These are phyloP conservation scores for Cenchrus purpureus DNA, from an alignment of 176 grass and related monocot species.

Conservation along the genomic window DNA sequence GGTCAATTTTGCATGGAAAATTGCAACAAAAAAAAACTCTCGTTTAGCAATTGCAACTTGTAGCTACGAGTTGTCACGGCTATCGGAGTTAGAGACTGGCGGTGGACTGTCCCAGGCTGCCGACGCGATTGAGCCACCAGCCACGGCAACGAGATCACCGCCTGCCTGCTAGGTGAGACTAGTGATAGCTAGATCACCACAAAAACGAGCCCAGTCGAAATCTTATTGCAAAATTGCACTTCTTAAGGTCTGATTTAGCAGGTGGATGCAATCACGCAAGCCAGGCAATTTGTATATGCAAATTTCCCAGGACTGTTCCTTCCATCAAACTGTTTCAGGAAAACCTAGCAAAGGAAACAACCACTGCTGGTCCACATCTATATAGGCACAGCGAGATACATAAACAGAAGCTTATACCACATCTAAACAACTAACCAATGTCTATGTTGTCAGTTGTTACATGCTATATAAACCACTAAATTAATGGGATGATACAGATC, in stretches of 20 bases:
- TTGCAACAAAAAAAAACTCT: no score
- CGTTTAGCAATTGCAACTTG: no score
- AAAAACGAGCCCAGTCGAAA: neutral
- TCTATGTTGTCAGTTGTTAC: slow-evolving; percentile 53
- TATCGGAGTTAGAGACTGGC: no score
- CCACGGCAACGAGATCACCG: no score
- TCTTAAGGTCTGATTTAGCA: neutral
- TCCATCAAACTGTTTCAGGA: neutral
- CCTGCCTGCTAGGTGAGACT: no score
- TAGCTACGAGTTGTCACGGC: no score
- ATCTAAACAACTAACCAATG: slow-evolving; percentile 50
- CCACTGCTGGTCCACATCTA: neutral
- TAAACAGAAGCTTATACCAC: slow-evolving; percentile 46
- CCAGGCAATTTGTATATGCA: no score
- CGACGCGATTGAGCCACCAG: no score
- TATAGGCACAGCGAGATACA: neutral
- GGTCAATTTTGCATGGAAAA: no score
- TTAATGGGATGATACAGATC: slow-evolving; percentile 58
- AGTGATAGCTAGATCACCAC: no score
- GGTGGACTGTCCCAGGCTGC: no score
- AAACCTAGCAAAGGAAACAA: neutral
- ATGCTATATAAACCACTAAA: slow-evolving; percentile 58
- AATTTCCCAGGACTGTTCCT: neutral
- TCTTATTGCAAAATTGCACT: neutral
- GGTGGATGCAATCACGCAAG: neutral